phyloP scores from a whole-genome alignment of 192 early-diverging fungal genomes.

The Podila epicladia region DNA sequence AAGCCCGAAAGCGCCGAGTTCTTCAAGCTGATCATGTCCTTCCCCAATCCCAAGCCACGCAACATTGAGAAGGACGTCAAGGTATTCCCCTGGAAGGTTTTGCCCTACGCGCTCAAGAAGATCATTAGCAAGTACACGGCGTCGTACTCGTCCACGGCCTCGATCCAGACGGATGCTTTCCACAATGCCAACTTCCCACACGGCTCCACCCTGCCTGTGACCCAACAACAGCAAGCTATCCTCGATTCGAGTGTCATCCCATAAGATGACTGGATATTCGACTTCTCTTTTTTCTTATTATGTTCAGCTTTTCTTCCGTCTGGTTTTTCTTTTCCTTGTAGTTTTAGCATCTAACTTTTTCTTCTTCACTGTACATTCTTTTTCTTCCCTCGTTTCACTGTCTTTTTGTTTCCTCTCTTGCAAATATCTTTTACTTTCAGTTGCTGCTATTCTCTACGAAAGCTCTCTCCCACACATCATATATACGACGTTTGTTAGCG shows the following conservation, averaged over 20 bases:
- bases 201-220: constrained; percentile 40
- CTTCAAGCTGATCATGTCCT: constrained; percentile 86
- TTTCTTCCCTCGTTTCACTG: constrained; percentile 18
- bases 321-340: constrained; percentile 5
- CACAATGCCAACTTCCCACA: constrained; percentile 51
- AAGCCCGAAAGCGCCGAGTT: constrained; percentile 81
- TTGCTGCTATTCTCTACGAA: no score
- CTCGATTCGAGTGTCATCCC: constrained; percentile 34
- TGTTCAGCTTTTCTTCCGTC: constrained; percentile 3
- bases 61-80: constrained; percentile 93
- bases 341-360: background rate
- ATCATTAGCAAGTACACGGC: constrained; percentile 82
- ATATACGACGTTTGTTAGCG: no score
- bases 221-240: constrained; percentile 35
- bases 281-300: background rate
- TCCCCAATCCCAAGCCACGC: constrained; percentile 82
- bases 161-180: constrained; percentile 54
- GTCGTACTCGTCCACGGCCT: constrained; percentile 56
- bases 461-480: no score
- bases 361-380: background rate
- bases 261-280: constrained; percentile 10
- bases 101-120: constrained; percentile 78
- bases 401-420: constrained; percentile 4
- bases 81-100: constrained; percentile 81
- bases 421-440: constrained; percentile 4